phyloP scores from a whole-genome alignment of 805 yeast species.

The Dipodascus albidus region DNA sequence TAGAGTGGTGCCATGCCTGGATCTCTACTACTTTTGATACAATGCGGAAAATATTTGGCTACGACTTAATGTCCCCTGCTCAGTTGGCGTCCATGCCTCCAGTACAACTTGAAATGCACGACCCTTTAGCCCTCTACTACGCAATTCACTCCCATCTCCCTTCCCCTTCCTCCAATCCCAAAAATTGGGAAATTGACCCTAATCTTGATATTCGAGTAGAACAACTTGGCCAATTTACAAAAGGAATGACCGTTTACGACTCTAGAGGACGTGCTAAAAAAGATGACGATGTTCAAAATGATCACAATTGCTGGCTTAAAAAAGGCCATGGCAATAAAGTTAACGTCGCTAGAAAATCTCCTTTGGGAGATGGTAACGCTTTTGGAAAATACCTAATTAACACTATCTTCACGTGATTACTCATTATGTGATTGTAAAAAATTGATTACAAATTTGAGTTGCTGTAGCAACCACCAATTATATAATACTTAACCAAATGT shows the following conservation, averaged over 20 bases:
- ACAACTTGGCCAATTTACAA: conserved; percentile 28
- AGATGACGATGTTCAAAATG: conserved; percentile 9
- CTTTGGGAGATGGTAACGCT: conserved; percentile 10
- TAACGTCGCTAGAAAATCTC: conserved; percentile 15
- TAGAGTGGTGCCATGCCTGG: conserved; percentile 27
- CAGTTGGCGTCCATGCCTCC: neutral
- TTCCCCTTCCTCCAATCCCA: conserved; percentile 2
- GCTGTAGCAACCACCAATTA: neutral
- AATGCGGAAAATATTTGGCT: conserved; percentile 9
- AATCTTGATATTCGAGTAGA: conserved; percentile 28
- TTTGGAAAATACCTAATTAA: conserved; percentile 15
- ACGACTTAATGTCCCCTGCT: conserved; percentile 9
- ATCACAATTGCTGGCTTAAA: conserved; percentile 17
- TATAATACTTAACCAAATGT: too few species aligned
- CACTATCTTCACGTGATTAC: neutral
- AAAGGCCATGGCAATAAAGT: conserved; percentile 16
- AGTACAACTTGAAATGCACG: conserved; percentile 23
- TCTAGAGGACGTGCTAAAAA: conserved; percentile 21
- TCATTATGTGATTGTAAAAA: too few species aligned
- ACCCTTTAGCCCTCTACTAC: conserved; percentile 30
- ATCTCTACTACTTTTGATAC: conserved; percentile 18
- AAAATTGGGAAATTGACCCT: conserved; percentile 13
- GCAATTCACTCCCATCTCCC: conserved; percentile 13
- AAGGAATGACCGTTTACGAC: conserved; percentile 28
- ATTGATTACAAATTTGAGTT: too few species aligned